Evolutionary conservation across 2,329 filamentous ascomycete species (phyloP), one percentile per base, ranked within the genome.

Genomic region (Hypoxylon rubiginosum): DNA sequence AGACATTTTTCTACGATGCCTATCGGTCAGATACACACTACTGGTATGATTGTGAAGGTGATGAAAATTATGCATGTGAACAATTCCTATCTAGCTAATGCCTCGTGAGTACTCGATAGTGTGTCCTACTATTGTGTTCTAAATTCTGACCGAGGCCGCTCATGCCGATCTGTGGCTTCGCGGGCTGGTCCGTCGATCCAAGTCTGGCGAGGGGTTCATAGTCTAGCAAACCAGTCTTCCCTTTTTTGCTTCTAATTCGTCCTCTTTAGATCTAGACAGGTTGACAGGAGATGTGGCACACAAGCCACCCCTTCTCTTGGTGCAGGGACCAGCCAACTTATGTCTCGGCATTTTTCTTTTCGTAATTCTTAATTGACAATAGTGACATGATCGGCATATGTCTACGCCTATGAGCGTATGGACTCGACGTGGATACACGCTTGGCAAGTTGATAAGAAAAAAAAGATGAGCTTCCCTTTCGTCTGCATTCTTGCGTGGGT

Each of bases 281-380:
- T 15, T 8, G 30, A 32, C 30, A 32, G 30, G 30, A 8, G 34
- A 34, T 41, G 32, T 30, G 66, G 46, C 43, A 48, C 51, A 19
- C 6, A 49, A 49, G 54, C 51, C 57, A 36, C 53, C 51, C 32
- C 32, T 19, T 60, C 56, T 56, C 45, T 39, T 26, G 45, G 53
- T 41, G 56, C 64, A 70, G 59, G 59, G 59, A 43, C 67, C 56
- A 63, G 61, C 41, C 41, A 58, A 51, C 28, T 58, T 45, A 34
- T 67, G 67, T 69, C 64, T 69, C 64, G 58, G 55, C 21, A 41
- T 55, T 43, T 63, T 68, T 46, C 49, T 59, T 60, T 65, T 56
- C 39, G 24, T 48, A 28, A 49, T 19, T 36, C 32, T 55, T 43
- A 54, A 70, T 68, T 66, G 62, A 56, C 67, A 68, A 70, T 70